Conservation (phyloP, 768 basidiomycete species). For the Strobilomyces confusus region DNA sequence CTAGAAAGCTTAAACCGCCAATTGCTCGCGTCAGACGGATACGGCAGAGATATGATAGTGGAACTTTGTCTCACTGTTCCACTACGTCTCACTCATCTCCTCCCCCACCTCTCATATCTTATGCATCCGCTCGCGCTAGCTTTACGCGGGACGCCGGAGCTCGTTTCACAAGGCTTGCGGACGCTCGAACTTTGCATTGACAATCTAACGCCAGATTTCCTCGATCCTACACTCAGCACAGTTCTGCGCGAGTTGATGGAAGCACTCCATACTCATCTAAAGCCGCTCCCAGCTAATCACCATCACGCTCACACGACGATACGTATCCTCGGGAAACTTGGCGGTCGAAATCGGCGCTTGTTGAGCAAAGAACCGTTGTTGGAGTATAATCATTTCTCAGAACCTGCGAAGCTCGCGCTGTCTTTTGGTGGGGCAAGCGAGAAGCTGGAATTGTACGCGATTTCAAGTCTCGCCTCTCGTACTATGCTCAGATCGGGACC, state of each 20-base stretch:
- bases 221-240: constrained; percentile 91
- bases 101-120: constrained; percentile 90
- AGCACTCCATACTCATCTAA: constrained; percentile 86
- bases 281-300: constrained; percentile 85
- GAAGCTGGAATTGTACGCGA: constrained; percentile 61
- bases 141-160: constrained; percentile 79
- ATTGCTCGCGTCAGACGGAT: constrained; percentile 76
- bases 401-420: constrained; percentile 65
- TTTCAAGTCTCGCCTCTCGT: constrained; percentile 60
- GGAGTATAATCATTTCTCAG: constrained; percentile 64
- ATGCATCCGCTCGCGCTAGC: constrained; percentile 96
- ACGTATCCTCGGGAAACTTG: constrained; percentile 93
- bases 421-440: constrained; percentile 68
- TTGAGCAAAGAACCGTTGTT: constrained; percentile 77
- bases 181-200: constrained; percentile 99
- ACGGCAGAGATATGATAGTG: constrained; percentile 85
- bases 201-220: constrained; percentile 95
- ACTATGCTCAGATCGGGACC: constrained; percentile 49
- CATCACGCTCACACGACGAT: constrained; percentile 92
- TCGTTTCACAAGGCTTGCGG: constrained; percentile 91
- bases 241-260: constrained; percentile 94
- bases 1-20: constrained; percentile 92
- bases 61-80: constrained; percentile 97
- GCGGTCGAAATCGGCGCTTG: constrained; percentile 87
- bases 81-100: constrained; percentile 87